Evolutionary conservation across 1,284 basidiomycete species (phyloP), one percentile per base, ranked within the genome.

Genomic region (Leccinum ponderosum): DNA sequence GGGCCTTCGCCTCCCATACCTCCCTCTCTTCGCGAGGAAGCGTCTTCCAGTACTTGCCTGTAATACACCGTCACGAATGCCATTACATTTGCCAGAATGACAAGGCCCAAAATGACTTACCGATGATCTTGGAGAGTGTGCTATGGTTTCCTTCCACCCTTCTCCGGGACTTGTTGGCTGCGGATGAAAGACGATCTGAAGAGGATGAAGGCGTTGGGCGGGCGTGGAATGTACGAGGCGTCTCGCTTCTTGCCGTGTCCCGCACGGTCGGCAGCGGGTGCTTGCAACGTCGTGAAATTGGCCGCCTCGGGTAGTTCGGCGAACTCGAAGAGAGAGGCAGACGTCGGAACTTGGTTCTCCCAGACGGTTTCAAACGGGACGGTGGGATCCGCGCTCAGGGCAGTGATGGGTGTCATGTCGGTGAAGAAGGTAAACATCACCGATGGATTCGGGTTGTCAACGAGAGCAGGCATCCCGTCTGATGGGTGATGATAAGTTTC

Each of bases 151-250:
- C 87, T 73, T 93, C 90, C 59, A 93, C 87, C 25, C 66, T 86
- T 84, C 39, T 86, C 84, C 3, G 91, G 89, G 42, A 94, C 87
- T 63, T 90, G 82, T 68, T 90, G 86, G 59, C 86, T 85, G 53
- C 86, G 83, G 68, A 95, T 93, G 72, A 95, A 94, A 57, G 93
- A 91, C 35, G 92, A 93, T 63, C 95, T 86, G 77, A 95, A 97
- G 73, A 97, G 87, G 69, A 97, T 97, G 78, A 97, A 97, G 53
- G 95, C 94, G 76, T 97, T 97, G 33, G 94, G 90, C 0, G 95
- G 95, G 35, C 95, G 87, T 53, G 95, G 94, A 73, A 96, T 93
- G 75, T 96, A 89, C 22, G 77, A 79, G 53, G 80, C 77, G 63
- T 82, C 81, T 53, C 80, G 77, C 65, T 81, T 82, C 74, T 80